Evolutionary conservation across 2,329 filamentous ascomycete genomes (phyloP).

Genomic region (Chalara sp.): DNA sequence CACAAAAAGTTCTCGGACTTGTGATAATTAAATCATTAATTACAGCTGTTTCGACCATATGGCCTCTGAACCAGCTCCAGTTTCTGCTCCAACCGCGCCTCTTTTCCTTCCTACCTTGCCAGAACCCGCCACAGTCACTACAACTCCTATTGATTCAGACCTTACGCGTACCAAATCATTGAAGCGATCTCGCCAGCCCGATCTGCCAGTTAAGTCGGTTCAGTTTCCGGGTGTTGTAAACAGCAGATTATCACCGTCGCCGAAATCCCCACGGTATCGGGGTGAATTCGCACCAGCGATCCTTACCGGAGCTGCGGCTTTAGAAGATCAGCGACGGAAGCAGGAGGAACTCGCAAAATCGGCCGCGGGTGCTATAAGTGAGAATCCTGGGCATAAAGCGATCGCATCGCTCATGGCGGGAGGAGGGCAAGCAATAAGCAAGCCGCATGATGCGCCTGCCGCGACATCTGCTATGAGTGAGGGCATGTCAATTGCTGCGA

Average conservation of each 20-base stretch:
- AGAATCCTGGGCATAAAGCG: conserved; percentile 47
- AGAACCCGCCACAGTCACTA: conserved; percentile 6
- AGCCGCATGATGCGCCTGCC: conserved; percentile 43
- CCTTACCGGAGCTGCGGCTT: conserved; percentile 46
- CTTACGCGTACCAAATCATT: conserved; percentile 20
- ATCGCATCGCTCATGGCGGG: conserved; percentile 49
- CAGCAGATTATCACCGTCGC: conserved; percentile 23
- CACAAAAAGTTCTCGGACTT: too few relatives aligned
- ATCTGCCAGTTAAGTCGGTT: conserved; percentile 16
- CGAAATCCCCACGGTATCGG: conserved; percentile 26
- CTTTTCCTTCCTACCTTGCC: conserved; percentile 10
- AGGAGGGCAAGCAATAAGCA: conserved; percentile 47
- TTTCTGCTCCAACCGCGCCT: conserved; percentile 16
- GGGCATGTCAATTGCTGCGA: conserved; percentile 22
- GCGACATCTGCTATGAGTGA: conserved; percentile 24
- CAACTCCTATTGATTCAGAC: conserved; percentile 14
- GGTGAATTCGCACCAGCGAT: conserved; percentile 31
- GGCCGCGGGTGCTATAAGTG: conserved; percentile 35
- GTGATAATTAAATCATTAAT: too few relatives aligned
- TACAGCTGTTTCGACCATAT: conserved; percentile 7
- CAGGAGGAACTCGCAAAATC: conserved; percentile 38
- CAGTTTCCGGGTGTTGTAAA: conserved; percentile 20
- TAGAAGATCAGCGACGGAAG: conserved; percentile 46
- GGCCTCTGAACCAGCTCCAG: conserved; percentile 22
- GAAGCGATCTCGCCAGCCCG: conserved; percentile 22